Base-by-base conservation (phyloP, 2,329 filamentous ascomycete genomes). In the Thermomyces lanuginosus region DNA sequence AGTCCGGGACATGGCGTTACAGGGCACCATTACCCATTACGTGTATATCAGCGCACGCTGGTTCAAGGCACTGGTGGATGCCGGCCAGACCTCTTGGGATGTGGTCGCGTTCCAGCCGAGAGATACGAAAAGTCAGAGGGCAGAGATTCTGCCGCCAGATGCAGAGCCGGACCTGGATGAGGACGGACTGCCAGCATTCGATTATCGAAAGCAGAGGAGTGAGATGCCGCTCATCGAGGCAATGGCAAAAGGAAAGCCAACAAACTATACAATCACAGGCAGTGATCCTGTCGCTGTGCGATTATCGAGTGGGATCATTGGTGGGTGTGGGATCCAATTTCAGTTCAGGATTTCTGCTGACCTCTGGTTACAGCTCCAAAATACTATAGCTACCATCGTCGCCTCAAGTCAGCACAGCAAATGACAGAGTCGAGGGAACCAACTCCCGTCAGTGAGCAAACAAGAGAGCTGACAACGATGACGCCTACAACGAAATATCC, bases 41-140 rank as follows among this genome's bases (percentile, higher is more conserved):
- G 43, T 65, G 6, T 69, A 72, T 35, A 66, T 67, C 27, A 63
- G 66, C 1, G 53, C 58, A 21, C 44, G 42, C 1, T 61, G 66
- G 28, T 72, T 70, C 28, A 46, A 60, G 10, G 55, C 60, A 30
- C 56, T 66, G 6, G 68, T 69, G 3, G 56, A 64, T 10, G 42
- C 46, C 15, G 62, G 63, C 2, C 46, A 58, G 13, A 54, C 60
- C 4, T 47, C 50, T 5, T 72, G 67, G 68, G 63, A 63, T 31
- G 64, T 60, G n/a, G 61, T 69, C 4, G 47, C 51, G 24, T 48
- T 49, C 14, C 30, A 39, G 27, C 35, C 46, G 27, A 46, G 48
- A 40, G 38, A 45, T 36, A 14, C 34, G 33, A 49, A 53, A 39
- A 37, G 40, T 22, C 36, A 35, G 28, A 36, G 44, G 27, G 29